Evolutionary conservation across 1,284 basidiomycete species (phyloP).

Genomic region (Apiotrichum porosum): DNA sequence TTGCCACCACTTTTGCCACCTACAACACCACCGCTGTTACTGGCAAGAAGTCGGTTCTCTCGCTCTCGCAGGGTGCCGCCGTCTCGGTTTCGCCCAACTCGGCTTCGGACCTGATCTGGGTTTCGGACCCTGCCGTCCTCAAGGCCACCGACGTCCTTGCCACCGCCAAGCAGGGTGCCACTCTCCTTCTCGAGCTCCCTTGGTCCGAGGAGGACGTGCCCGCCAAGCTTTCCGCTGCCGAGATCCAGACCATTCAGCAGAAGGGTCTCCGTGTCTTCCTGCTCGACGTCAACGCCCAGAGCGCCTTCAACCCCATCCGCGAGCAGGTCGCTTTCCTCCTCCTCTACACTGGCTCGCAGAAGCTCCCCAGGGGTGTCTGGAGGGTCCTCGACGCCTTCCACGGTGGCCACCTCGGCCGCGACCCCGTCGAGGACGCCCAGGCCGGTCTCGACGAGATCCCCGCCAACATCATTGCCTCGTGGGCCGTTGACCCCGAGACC

Average conservation of each 20-base stretch:
- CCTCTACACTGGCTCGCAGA: conserved; percentile 46
- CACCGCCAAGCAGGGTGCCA: conserved; percentile 37
- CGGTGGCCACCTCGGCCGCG: conserved; percentile 39
- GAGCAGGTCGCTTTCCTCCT: conserved; percentile 50
- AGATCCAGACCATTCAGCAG: conserved; percentile 43
- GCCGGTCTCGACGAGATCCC: conserved; percentile 39
- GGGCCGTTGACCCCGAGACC: conserved; percentile 42
- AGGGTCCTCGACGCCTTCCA: conserved; percentile 48
- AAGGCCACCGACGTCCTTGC: conserved; percentile 44
- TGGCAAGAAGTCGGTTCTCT: conserved; percentile 47
- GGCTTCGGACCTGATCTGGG: conserved; percentile 44
- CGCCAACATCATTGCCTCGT: conserved; percentile 19
- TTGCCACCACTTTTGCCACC: conserved; percentile 39
- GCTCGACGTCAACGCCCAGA: conserved; percentile 35
- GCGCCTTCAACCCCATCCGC: conserved; percentile 38
- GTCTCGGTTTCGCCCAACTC: conserved; percentile 21
- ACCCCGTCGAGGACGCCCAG: conserved; percentile 46
- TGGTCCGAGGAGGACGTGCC: conserved; percentile 47
- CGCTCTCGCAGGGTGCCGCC: conserved; percentile 28
- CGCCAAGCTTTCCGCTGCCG: conserved; percentile 42
- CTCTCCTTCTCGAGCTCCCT: conserved; percentile 47
- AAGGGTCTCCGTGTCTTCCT: conserved; percentile 49
- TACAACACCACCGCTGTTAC: conserved; percentile 44
- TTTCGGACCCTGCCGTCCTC: conserved; percentile 46
- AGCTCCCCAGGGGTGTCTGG: conserved; percentile 39